Conservation (phyloP, 2,329 filamentous ascomycete species). For the Chrysoporthe austroafricana region DNA sequence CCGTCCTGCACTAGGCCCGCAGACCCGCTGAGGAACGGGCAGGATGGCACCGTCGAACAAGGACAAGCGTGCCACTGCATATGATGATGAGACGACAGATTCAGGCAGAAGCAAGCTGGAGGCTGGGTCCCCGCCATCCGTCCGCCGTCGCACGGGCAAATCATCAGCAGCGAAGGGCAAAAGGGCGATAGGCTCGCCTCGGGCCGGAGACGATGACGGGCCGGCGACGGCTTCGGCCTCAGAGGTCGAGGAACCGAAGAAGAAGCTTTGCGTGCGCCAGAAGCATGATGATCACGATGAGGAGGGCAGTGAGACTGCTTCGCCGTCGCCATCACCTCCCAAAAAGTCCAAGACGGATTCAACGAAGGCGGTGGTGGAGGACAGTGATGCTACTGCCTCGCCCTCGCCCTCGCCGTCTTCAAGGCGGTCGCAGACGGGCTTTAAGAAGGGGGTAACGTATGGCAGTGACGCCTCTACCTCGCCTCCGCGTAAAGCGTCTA, state of each 20-base stretch:
- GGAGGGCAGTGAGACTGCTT: background rate
- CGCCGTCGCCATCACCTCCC: constrained; percentile 33
- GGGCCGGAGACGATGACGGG: constrained; percentile 4
- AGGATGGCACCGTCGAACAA: constrained; percentile 8
- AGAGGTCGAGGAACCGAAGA: background rate
- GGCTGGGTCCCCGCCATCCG: background rate
- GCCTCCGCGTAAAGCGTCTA: constrained; percentile 46
- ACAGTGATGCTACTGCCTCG: background rate
- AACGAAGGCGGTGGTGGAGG: background rate
- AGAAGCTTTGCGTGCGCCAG: background rate
- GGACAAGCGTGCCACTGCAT: constrained; percentile 17
- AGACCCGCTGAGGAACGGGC: too few relatives aligned
- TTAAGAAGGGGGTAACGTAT: background rate
- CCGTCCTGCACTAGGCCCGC: background rate
- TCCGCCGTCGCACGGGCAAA: constrained; percentile 23
- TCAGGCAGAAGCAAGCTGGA: constrained; percentile 23
- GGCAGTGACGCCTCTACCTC: background rate
- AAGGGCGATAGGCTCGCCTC: background rate
- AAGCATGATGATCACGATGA: background rate
- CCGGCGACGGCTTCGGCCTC: constrained; percentile 16
- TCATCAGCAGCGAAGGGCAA: background rate
- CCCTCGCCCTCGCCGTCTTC: constrained; percentile 8
- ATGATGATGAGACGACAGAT: constrained; percentile 15
- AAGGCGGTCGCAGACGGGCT: constrained; percentile 47
- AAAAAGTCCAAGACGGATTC: constrained; percentile 45